Conservation (phyloP, 1,139 yeast species). For the Casaregolazyma lundiana region DNA sequence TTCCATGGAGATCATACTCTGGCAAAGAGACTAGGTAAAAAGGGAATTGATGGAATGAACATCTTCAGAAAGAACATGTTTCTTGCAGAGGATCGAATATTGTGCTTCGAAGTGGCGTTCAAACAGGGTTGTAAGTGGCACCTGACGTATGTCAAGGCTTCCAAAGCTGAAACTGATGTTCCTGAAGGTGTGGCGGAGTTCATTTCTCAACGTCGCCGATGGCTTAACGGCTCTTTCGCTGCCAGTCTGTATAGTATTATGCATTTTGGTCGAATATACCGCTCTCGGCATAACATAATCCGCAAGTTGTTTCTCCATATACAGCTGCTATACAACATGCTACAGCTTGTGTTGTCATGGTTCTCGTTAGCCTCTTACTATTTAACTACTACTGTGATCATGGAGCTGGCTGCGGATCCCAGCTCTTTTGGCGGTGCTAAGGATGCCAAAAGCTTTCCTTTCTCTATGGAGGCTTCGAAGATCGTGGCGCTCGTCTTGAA, state of each 20-base stretch:
- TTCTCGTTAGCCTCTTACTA: slow-evolving; percentile 77
- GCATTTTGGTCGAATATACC: slow-evolving; percentile 69
- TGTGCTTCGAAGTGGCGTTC: slow-evolving; percentile 89
- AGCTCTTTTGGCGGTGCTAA: slow-evolving; percentile 29
- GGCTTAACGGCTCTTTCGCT: slow-evolving; percentile 96
- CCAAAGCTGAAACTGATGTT: slow-evolving; percentile 94
- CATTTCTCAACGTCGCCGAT: slow-evolving; percentile 86
- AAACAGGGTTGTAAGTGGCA: slow-evolving; percentile 80
- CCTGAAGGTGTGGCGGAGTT: slow-evolving; percentile 85
- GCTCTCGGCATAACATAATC: slow-evolving; percentile 66
- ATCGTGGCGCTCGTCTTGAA: slow-evolving; percentile 35
- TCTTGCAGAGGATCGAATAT: slow-evolving; percentile 89
- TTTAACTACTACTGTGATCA: slow-evolving; percentile 56
- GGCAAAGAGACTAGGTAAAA: slow-evolving; percentile 41
- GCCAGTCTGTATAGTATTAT: slow-evolving; percentile 83
- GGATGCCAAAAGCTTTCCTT: slow-evolving; percentile 32
- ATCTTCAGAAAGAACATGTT: slow-evolving; percentile 93
- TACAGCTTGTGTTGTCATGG: slow-evolving; percentile 70
- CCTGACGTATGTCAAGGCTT: slow-evolving; percentile 78
- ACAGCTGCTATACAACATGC: slow-evolving; percentile 72
- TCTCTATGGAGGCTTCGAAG: slow-evolving; percentile 25
- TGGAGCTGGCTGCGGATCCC: slow-evolving; percentile 40
- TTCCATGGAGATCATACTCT: slow-evolving; percentile 81
- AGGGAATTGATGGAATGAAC: slow-evolving; percentile 47
- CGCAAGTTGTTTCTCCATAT: slow-evolving; percentile 70